phyloP scores from a whole-genome alignment of 805 yeast species.

The Candida hungchunana region DNA sequence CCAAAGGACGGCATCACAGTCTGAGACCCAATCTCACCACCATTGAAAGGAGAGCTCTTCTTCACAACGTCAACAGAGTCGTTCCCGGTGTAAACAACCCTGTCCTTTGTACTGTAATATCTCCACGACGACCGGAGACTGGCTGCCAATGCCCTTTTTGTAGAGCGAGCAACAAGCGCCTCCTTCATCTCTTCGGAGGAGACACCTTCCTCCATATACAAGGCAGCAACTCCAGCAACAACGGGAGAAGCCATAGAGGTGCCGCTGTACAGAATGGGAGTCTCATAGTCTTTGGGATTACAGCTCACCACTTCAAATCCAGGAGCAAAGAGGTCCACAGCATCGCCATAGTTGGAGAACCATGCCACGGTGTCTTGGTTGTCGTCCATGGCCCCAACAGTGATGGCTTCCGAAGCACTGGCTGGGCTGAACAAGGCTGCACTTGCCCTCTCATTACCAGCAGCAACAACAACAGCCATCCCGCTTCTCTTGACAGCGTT shows the following conservation, averaged over 20 bases:
- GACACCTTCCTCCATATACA: slow-evolving; percentile 49
- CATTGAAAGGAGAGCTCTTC: slow-evolving; percentile 1
- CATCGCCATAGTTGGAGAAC: slow-evolving; percentile 85
- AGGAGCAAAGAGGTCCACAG: slow-evolving; percentile 79
- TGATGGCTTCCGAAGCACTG: slow-evolving; percentile 60
- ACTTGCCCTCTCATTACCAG: slow-evolving; percentile 73
- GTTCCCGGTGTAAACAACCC: slow-evolving; percentile 13
- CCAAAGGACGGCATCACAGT: slow-evolving; percentile 6
- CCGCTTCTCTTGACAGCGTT: slow-evolving; percentile 72
- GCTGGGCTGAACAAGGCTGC: slow-evolving; percentile 86
- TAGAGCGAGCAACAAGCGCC: slow-evolving; percentile 39
- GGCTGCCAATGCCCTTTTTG: slow-evolving; percentile 27
- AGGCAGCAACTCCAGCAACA: slow-evolving; percentile 62
- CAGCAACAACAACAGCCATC: slow-evolving; percentile 70
- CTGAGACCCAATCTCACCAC: slow-evolving; percentile 1
- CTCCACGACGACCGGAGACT: slow-evolving; percentile 11
- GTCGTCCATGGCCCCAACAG: slow-evolving; percentile 89
- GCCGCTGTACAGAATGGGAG: slow-evolving; percentile 46
- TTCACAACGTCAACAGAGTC: slow-evolving; percentile 3
- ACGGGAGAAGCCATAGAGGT: slow-evolving; percentile 81
- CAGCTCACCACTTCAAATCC: slow-evolving; percentile 67
- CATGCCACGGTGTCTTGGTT: slow-evolving; percentile 59
- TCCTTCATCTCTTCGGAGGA: slow-evolving; percentile 36
- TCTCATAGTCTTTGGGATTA: slow-evolving; percentile 28
- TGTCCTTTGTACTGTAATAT: slow-evolving; percentile 12